These are phyloP conservation scores for Gossypium lobatum DNA, from an alignment of 441 rosid genomes.

Conservation along the genomic window DNA sequence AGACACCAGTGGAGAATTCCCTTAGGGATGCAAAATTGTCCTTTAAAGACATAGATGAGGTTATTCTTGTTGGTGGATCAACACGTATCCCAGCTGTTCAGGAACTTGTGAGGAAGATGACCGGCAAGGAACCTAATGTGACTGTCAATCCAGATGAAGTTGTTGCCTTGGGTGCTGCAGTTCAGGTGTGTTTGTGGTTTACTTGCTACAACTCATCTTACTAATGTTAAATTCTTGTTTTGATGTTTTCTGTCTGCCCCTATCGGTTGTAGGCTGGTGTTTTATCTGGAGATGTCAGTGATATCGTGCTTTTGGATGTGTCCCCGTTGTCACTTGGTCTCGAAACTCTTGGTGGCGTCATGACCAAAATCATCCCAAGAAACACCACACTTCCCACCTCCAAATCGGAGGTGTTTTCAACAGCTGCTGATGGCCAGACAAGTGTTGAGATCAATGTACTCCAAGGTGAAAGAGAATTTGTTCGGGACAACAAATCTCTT, in stretches of 20 bases:
- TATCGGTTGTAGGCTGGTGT: constrained; percentile 71
- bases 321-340: constrained; percentile 80
- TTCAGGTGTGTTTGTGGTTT: constrained; percentile 53
- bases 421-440: constrained; percentile 95
- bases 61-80: constrained; percentile 94
- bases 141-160: constrained; percentile 94
- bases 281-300: constrained; percentile 86
- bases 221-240: not conserved
- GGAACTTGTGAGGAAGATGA: constrained; percentile 79
- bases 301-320: constrained; percentile 85
- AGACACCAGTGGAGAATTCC: constrained; percentile 74
- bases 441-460: constrained; percentile 93
- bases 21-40: constrained; percentile 79
- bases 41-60: constrained; percentile 77
- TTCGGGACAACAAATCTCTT: constrained; percentile 87
- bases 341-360: constrained; percentile 95
- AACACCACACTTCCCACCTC: constrained; percentile 90
- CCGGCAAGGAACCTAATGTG: constrained; percentile 87
- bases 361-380: constrained; percentile 87
- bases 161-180: constrained; percentile 95
- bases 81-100: constrained; percentile 91
- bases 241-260: not conserved
- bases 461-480: constrained; percentile 95
- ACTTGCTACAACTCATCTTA: not conserved
- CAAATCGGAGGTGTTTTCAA: constrained; percentile 90